phyloP scores from a whole-genome alignment of 371 early-diverging fungal genomes.

The Haplosporangium sp. region DNA sequence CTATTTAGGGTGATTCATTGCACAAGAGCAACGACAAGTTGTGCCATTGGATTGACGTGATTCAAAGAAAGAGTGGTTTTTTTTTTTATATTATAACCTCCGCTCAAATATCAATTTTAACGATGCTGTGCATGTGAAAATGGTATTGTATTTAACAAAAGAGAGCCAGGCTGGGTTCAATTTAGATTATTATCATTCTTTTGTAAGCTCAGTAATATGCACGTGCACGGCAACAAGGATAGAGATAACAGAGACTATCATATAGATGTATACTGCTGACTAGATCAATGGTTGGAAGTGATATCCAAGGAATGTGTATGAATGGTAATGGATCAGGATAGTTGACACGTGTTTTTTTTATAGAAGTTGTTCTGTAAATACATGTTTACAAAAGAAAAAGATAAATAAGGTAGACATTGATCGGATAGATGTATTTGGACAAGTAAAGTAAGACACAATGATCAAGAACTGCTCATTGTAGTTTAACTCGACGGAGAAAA shows the following conservation, averaged over 20 bases:
- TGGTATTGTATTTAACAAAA: neutral
- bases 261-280: too few relatives aligned
- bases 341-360: too few relatives aligned
- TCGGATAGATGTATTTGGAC: neutral
- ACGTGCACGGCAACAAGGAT: conserved; percentile 14
- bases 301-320: too few relatives aligned
- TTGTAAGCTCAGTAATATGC: neutral
- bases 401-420: too few relatives aligned
- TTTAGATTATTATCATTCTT: neutral
- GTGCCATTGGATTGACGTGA: conserved; percentile 3
- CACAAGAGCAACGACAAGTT: neutral
- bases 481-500: neutral
- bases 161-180: conserved; percentile 17
- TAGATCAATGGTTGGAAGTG: too few relatives aligned
- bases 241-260: neutral
- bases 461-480: neutral
- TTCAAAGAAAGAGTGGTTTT: neutral
- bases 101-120: neutral
- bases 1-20: neutral
- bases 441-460: neutral
- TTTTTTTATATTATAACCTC: neutral
- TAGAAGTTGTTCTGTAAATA: neutral
- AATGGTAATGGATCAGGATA: too few relatives aligned
- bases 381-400: neutral
- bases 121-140: conserved; percentile 2